Conservation (phyloP, 371 early-diverging fungal genomes). For the Lichtheimia hyalospora region DNA sequence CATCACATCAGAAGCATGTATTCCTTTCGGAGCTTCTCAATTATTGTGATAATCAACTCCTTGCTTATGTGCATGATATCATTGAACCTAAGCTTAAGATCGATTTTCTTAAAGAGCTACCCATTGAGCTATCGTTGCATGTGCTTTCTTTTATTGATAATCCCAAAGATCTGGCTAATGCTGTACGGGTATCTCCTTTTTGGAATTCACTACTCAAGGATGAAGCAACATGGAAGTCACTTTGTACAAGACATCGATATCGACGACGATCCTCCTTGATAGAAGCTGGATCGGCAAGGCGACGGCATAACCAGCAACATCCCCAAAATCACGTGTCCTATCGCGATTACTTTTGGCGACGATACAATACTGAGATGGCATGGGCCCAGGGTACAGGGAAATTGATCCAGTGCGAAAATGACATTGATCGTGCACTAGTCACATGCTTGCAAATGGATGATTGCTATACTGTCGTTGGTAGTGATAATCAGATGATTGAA, state of each 20-base stretch:
- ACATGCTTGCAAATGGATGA: constrained; percentile 87
- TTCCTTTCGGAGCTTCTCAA: constrained; percentile 51
- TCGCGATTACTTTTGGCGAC: constrained; percentile 65
- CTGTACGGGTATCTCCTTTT: constrained; percentile 67
- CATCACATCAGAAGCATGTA: constrained; percentile 39
- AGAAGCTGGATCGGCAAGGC: not conserved
- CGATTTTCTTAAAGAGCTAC: constrained; percentile 76
- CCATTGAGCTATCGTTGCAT: constrained; percentile 73
- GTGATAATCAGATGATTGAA: constrained; percentile 82
- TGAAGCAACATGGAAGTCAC: constrained; percentile 52
- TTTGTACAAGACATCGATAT: constrained; percentile 52
- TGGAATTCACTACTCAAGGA: constrained; percentile 78
- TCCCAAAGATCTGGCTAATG: constrained; percentile 71
- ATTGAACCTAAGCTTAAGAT: constrained; percentile 71
- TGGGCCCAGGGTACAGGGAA: constrained; percentile 65
- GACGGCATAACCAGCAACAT: constrained; percentile 4
- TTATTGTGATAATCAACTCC: constrained; percentile 56
- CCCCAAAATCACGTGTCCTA: constrained; percentile 36
- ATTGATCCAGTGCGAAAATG: constrained; percentile 24
- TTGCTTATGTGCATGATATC: constrained; percentile 53
- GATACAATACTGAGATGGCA: constrained; percentile 65
- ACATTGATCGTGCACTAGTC: constrained; percentile 76
- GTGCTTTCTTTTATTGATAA: constrained; percentile 69
- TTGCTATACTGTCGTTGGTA: constrained; percentile 82
- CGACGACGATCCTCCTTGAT: constrained; percentile 24